Base-by-base conservation (phyloP, 2,329 filamentous ascomycete genomes). In the Coniella lustricola region DNA sequence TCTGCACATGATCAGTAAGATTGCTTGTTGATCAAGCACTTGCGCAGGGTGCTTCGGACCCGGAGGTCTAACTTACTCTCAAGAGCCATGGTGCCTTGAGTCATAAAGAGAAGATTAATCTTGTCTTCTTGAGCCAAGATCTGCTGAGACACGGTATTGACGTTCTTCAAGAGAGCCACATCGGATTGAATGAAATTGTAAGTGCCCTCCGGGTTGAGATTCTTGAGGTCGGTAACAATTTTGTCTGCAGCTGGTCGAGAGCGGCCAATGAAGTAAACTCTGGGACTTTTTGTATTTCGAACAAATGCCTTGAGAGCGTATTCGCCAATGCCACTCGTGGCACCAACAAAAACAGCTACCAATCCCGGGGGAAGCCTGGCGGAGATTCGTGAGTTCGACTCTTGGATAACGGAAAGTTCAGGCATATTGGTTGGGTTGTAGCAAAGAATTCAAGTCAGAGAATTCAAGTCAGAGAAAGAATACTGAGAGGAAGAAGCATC, bases 271-370 rank as follows among this genome's bases (percentile, higher is more conserved):
- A 79, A 66, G 57, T 81, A 81, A 25, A 76, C 65, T 16, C 62
- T 69, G 0, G 76, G 75, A 1, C 56, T 58, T 2, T 54, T 49
- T 2, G 70, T 60, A 16, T 68, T 56, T 35, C 67, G 64, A 10
- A 67, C 66, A 35, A 79, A 72, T 18, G 67, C 59, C 44, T 69
- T 72, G 14, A 78, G 59, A 12, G 40, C 40, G 9, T 33, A 42
- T 51, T 74, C 65, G 7, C 76, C 76, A 37, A 81, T 77, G n/a
- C 76, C 76, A 33, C 68, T 69, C 3, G 76, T 81, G 22, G 70
- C 76, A 31, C 76, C 75, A 3, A 76, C 69, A 48, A 79, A 78
- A 21, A 77, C 67, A 38, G 69, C 72, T 3, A 73, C 67, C 3
- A 72, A 55, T 4, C 60, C 62, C 4, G 55, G 14, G 20, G 56